Conservation (phyloP, 2,329 filamentous ascomycete genomes). For the Esteya vermicola region DNA sequence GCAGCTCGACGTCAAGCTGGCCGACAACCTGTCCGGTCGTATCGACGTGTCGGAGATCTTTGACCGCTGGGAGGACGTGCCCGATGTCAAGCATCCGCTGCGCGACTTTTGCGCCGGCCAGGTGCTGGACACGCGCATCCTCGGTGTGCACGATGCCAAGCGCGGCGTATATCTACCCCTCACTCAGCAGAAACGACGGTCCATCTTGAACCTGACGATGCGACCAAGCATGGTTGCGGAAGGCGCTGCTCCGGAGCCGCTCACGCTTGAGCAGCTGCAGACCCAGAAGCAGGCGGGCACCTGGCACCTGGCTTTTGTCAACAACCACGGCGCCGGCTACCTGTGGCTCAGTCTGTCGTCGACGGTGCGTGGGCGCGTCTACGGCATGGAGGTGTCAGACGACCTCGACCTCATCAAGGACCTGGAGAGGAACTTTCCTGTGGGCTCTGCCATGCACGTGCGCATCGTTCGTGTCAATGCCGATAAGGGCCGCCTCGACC, state of each 20-base stretch:
- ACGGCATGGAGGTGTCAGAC: constrained; percentile 71
- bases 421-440: constrained; percentile 65
- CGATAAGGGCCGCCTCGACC: constrained; percentile 61
- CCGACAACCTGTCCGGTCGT: constrained; percentile 80
- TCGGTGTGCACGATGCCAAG: constrained; percentile 80
- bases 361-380: constrained; percentile 71
- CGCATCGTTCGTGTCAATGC: constrained; percentile 63
- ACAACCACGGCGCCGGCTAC: constrained; percentile 67
- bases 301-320: constrained; percentile 70
- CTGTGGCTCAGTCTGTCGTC: constrained; percentile 89
- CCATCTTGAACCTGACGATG: constrained; percentile 74
- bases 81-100: constrained; percentile 70
- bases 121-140: constrained; percentile 56
- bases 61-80: constrained; percentile 75
- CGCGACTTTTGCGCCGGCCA: constrained; percentile 58
- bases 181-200: constrained; percentile 67
- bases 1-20: constrained; percentile 80
- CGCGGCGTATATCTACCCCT: constrained; percentile 88
- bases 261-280: constrained; percentile 61
- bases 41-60: constrained; percentile 87
- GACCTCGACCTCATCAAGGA: constrained; percentile 69
- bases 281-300: constrained; percentile 59
- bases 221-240: constrained; percentile 53
- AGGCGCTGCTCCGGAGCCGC: constrained; percentile 24
- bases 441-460: constrained; percentile 78